phyloP scores from a whole-genome alignment of 768 basidiomycete species.

The Termitomyces sp. region DNA sequence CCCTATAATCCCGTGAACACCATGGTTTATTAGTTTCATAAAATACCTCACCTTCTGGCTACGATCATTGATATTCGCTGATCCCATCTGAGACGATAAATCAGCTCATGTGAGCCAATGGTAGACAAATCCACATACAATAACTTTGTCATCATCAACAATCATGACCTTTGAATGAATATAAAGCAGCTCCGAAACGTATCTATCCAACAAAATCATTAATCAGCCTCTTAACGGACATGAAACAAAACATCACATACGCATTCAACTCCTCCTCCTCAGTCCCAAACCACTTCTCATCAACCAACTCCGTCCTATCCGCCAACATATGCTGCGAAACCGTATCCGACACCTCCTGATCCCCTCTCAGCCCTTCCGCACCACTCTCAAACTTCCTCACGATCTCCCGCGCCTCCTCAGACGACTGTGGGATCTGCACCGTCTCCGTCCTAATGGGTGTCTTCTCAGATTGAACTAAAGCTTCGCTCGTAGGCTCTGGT shows the following conservation, averaged over 20 bases:
- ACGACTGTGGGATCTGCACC: conserved; percentile 60
- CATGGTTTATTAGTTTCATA: background rate
- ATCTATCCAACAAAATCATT: conserved; percentile 34
- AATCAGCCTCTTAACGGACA: too few relatives aligned
- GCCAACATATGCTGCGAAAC: conserved; percentile 78
- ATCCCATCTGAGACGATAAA: conserved; percentile 62
- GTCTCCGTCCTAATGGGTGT: conserved; percentile 46
- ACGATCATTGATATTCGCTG: conserved; percentile 89
- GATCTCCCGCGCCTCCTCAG: conserved; percentile 45
- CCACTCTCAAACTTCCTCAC: conserved; percentile 58
- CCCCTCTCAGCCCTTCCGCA: conserved; percentile 47
- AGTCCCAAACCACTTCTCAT: conserved; percentile 83
- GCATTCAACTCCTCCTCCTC: conserved; percentile 79
- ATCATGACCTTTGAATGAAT: conserved; percentile 93
- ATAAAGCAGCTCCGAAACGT: conserved; percentile 76
- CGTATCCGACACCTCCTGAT: conserved; percentile 65
- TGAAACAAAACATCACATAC: too few relatives aligned
- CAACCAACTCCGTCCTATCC: conserved; percentile 53
- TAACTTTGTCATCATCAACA: conserved; percentile 86
- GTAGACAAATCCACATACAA: conserved; percentile 46
- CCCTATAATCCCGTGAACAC: conserved; percentile 40
- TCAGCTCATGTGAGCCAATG: background rate
- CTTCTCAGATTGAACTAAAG: conserved; percentile 49
- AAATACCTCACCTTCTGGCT: conserved; percentile 55
- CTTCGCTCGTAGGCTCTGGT: conserved; percentile 45